phyloP scores from a whole-genome alignment of 176 grass and related monocot species.

The Avena sativa region DNA sequence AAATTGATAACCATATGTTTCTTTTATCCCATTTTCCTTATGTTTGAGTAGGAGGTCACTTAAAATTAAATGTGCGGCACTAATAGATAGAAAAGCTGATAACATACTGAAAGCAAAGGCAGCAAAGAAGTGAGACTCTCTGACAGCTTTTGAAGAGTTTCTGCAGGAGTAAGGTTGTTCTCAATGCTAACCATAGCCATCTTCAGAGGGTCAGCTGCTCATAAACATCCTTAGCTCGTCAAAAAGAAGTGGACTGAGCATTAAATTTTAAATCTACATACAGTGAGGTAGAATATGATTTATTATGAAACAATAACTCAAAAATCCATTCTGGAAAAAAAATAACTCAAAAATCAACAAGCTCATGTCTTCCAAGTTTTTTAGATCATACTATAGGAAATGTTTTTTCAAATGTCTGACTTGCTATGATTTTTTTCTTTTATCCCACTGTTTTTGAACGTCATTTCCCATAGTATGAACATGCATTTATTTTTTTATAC shows the following conservation, averaged over 20 bases:
- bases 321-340: neutral
- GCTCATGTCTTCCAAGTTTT: neutral
- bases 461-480: neutral
- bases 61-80: neutral
- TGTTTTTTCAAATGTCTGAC: neutral
- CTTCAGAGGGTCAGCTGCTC: slow-evolving; percentile 81
- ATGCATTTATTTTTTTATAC: neutral
- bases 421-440: neutral
- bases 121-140: slow-evolving; percentile 81
- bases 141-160: slow-evolving; percentile 73
- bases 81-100: neutral
- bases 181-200: slow-evolving; percentile 78
- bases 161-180: slow-evolving; percentile 64
- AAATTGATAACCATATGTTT: slow-evolving; percentile 3
- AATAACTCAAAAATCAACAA: neutral
- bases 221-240: slow-evolving; percentile 24
- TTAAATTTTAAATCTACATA: slow-evolving; percentile 1
- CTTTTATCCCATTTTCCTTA: neutral
- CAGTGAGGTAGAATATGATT: neutral
- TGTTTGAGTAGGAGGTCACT: neutral
- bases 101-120: slow-evolving; percentile 83
- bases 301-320: neutral
- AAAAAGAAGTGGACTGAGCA: slow-evolving; percentile 8
- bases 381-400: neutral
- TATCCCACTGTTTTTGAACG: neutral